Evolutionary conservation across 2,329 filamentous ascomycete species (phyloP).

Genomic region (Colletotrichum lupini): DNA sequence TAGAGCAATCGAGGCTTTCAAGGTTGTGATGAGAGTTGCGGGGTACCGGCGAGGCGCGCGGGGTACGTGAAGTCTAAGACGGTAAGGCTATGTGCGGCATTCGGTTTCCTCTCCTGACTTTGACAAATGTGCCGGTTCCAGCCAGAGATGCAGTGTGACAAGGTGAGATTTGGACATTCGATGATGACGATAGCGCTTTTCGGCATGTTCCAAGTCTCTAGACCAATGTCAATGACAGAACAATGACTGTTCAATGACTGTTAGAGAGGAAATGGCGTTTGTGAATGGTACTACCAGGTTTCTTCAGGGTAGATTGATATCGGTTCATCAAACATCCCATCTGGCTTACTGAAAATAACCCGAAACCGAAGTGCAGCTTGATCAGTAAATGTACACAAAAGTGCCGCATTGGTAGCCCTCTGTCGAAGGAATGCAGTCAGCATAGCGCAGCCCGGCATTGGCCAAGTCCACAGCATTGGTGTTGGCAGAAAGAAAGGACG

Average conservation of each 20-base stretch:
- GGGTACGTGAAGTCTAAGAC: slow-evolving; percentile 28
- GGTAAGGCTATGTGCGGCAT: neutral
- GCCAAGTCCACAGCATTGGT: neutral
- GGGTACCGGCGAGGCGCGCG: slow-evolving; percentile 26
- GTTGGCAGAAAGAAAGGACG: neutral
- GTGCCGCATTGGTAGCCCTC: slow-evolving; percentile 14
- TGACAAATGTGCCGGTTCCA: neutral
- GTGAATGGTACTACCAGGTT: neutral
- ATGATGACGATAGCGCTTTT: slow-evolving; percentile 18
- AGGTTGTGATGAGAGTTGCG: slow-evolving; percentile 31
- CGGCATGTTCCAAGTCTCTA: neutral
- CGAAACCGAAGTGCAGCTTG: neutral
- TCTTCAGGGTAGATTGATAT: neutral
- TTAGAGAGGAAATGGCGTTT: neutral
- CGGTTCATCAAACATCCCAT: neutral
- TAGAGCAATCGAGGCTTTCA: neutral
- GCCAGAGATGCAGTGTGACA: neutral
- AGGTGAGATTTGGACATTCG: neutral
- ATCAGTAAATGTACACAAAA: neutral
- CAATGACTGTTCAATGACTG: neutral
- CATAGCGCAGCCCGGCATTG: slow-evolving; percentile 3
- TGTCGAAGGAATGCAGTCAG: neutral
- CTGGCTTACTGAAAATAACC: neutral
- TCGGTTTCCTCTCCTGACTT: neutral
- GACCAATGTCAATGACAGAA: neutral